Conservation (phyloP, 805 yeast species). For the Candida nonsorbophila region DNA sequence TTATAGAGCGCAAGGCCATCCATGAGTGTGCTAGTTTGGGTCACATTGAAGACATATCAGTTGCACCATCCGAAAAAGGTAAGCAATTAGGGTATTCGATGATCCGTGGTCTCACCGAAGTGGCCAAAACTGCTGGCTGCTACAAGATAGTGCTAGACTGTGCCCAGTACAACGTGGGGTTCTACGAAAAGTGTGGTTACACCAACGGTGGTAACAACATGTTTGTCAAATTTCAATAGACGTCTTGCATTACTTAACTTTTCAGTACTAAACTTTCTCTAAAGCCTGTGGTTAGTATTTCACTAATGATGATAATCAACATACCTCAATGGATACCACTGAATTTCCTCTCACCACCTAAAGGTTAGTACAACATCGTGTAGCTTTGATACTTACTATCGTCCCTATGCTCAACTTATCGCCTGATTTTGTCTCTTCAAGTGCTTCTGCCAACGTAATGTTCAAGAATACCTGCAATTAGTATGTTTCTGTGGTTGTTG, state of each 20-base stretch:
- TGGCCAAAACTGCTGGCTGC: constrained; percentile 62
- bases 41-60: constrained; percentile 93
- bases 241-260: too few species aligned
- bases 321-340: constrained; percentile 64
- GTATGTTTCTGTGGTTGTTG: constrained; percentile 7
- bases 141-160: constrained; percentile 91
- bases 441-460: constrained; percentile 65
- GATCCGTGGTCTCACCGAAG: constrained; percentile 53
- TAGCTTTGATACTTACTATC: constrained; percentile 32
- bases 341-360: constrained; percentile 71
- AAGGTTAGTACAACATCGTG: constrained; percentile 12
- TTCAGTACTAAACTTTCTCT: constrained; percentile 26
- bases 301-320: constrained; percentile 12
- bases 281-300: constrained; percentile 30
- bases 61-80: constrained; percentile 71
- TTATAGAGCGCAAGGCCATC: constrained; percentile 77
- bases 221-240: constrained; percentile 25
- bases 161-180: constrained; percentile 71
- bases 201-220: constrained; percentile 62
- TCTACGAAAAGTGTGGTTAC: constrained; percentile 87
- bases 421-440: constrained; percentile 51
- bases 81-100: constrained; percentile 67
- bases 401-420: constrained; percentile 58
- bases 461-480: constrained; percentile 55
- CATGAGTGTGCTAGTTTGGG: constrained; percentile 85